These are phyloP conservation scores for Tolypocladium sp. DNA, from an alignment of 2,329 filamentous ascomycete genomes.

Conservation along the genomic window DNA sequence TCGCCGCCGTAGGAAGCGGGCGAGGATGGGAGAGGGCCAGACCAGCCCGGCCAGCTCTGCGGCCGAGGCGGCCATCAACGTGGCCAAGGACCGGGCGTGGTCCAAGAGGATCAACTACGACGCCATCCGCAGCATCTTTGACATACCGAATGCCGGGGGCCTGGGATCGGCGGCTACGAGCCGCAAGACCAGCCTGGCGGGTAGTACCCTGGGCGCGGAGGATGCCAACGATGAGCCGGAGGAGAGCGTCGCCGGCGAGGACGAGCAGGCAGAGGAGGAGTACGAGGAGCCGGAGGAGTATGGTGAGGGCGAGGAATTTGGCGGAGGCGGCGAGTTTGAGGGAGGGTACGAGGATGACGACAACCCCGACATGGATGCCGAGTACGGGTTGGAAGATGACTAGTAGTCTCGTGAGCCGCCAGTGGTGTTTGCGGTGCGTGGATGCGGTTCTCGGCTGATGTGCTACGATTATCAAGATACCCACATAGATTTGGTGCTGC, in stretches of 20 bases:
- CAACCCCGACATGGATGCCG: slow-evolving; percentile 26
- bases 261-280: slow-evolving; percentile 19
- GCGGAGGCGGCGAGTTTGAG: slow-evolving; percentile 13
- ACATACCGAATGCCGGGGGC: slow-evolving; percentile 31
- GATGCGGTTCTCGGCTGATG: background rate
- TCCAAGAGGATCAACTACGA: slow-evolving; percentile 71
- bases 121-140: slow-evolving; percentile 49
- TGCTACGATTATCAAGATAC: background rate
- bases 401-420: background rate
- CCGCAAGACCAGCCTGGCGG: slow-evolving; percentile 28
- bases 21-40: slow-evolving; percentile 55
- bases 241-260: slow-evolving; percentile 25
- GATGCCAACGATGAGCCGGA: slow-evolving; percentile 24
- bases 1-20: slow-evolving; percentile 44
- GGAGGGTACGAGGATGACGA: slow-evolving; percentile 27
- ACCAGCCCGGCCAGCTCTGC: slow-evolving; percentile 57
- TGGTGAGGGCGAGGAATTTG: slow-evolving; percentile 23
- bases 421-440: background rate
- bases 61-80: slow-evolving; percentile 58
- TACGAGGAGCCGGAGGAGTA: slow-evolving; percentile 23
- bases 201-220: slow-evolving; percentile 24
- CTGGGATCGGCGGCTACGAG: slow-evolving; percentile 43
- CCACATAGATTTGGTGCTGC: background rate
- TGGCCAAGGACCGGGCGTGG: slow-evolving; percentile 58
- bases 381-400: slow-evolving; percentile 22